phyloP scores from a whole-genome alignment of 306 rosid genomes.

The Cicer pinnatifidum region DNA sequence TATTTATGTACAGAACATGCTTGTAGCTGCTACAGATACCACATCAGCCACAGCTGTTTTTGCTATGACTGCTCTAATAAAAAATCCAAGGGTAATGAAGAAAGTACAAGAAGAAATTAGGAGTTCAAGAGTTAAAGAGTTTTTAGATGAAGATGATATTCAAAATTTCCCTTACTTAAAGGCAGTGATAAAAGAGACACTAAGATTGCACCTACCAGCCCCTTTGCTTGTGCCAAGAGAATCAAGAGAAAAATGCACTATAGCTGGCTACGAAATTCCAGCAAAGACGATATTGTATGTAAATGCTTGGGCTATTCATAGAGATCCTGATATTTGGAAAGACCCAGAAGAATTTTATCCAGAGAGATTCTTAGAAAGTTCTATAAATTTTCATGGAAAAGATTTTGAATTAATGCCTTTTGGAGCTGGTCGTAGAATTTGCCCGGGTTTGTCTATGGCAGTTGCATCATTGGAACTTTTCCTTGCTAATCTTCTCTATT shows the following conservation, averaged over 20 bases:
- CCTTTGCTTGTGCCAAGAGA: slow-evolving; percentile 26
- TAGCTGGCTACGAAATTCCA: slow-evolving; percentile 26
- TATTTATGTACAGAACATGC: neutral
- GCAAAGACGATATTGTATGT: slow-evolving; percentile 29
- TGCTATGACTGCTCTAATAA: slow-evolving; percentile 38
- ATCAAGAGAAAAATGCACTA: neutral
- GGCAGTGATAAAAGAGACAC: slow-evolving; percentile 39
- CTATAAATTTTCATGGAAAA: slow-evolving; percentile 24
- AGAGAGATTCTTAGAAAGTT: slow-evolving; percentile 28
- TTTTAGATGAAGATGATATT: slow-evolving; percentile 34
- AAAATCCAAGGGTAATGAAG: slow-evolving; percentile 42
- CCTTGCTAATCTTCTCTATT: slow-evolving; percentile 40
- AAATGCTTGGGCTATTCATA: slow-evolving; percentile 44
- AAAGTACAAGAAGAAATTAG: slow-evolving; percentile 32
- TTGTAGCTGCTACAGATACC: slow-evolving; percentile 43
- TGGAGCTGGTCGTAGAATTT: slow-evolving; percentile 44
- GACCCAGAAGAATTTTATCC: slow-evolving; percentile 40
- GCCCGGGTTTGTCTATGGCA: slow-evolving; percentile 41
- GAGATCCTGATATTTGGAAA: slow-evolving; percentile 43
- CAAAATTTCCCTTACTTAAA: slow-evolving; percentile 28
- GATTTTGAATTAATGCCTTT: slow-evolving; percentile 43
- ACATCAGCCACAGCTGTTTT: slow-evolving; percentile 32
- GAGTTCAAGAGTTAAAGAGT: neutral
- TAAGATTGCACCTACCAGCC: slow-evolving; percentile 32
- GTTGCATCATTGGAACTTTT: slow-evolving; percentile 20